A percentile compares a stretch with the other conserved stretches of the same genome.
These are phyloP conservation scores for Kalmanozyma brasiliensis DNA, from an alignment of 1,284 basidiomycete species.

Conservation along the genomic window DNA sequence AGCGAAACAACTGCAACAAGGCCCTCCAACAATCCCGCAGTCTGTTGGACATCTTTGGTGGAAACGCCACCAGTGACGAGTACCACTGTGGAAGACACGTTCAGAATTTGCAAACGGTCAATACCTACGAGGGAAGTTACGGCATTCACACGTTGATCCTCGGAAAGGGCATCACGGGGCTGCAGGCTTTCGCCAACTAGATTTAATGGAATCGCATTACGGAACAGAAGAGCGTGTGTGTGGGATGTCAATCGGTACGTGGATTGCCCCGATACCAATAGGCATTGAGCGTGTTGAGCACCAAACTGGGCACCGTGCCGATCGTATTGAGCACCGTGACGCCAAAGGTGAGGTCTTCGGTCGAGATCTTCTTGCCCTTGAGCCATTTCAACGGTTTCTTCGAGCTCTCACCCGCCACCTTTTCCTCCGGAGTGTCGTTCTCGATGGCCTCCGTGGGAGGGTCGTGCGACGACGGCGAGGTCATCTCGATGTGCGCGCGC, in stretches of 20 bases:
- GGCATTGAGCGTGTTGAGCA: conserved; percentile 29
- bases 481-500: no score
- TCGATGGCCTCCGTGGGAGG: background rate
- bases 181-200: conserved; percentile 76
- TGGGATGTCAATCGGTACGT: conserved; percentile 20
- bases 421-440: background rate
- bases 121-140: conserved; percentile 62
- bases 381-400: background rate
- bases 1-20: conserved; percentile 95
- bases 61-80: conserved; percentile 68
- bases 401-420: background rate
- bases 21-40: conserved; percentile 70
- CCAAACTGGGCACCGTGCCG: conserved; percentile 31
- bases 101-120: conserved; percentile 60
- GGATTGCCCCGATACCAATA: conserved; percentile 36
- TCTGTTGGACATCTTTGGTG: conserved; percentile 75
- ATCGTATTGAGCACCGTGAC: conserved; percentile 40
- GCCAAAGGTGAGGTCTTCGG: conserved; percentile 31
- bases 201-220: no score
- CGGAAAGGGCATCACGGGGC: conserved; percentile 88
- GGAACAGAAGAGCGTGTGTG: background rate
- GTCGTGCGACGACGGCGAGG: background rate
- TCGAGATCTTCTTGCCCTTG: conserved; percentile 5
- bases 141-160: conserved; percentile 75
- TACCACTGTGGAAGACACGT: conserved; percentile 54